A percentile compares a stretch with the other conserved stretches of the same genome.
These are phyloP conservation scores for Picochlorum sp. DNA, from an alignment of 139 green algal species.

Conservation along the genomic window DNA sequence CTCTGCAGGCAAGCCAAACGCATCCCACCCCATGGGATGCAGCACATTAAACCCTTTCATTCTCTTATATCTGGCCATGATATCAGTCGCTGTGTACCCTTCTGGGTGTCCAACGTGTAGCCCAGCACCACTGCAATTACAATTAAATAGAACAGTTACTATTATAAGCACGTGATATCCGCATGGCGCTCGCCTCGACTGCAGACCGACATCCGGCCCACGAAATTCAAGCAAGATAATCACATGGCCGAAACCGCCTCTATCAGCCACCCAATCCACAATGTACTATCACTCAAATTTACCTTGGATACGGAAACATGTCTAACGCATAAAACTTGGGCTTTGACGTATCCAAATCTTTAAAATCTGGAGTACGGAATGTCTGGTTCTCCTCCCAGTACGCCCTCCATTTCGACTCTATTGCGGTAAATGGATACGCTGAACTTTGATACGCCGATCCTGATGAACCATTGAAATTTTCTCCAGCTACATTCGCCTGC, in stretches of 20 bases:
- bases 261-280: slow-evolving; percentile 23
- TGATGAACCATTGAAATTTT: background rate
- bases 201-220: too few species aligned
- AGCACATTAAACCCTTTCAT: slow-evolving; percentile 94
- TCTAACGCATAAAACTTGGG: slow-evolving; percentile 98
- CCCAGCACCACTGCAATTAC: slow-evolving; percentile 54
- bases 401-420: slow-evolving; percentile 78
- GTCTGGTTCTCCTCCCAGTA: slow-evolving; percentile 85
- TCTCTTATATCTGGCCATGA: slow-evolving; percentile 93
- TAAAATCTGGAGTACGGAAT: slow-evolving; percentile 75
- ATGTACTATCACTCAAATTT: too few species aligned
- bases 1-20: slow-evolving; percentile 95
- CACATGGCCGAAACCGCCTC: too few species aligned
- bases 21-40: slow-evolving; percentile 99
- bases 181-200: too few species aligned
- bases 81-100: slow-evolving; percentile 92
- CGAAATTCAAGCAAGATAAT: too few species aligned
- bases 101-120: slow-evolving; percentile 85
- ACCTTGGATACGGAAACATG: slow-evolving; percentile 99
- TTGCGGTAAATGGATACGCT: slow-evolving; percentile 26
- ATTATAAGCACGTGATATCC: background rate
- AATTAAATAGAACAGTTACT: background rate
- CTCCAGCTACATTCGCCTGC: background rate
- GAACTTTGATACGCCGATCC: slow-evolving; percentile 2
- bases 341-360: slow-evolving; percentile 84